These are phyloP conservation scores for Coemansia interrupta DNA, from an alignment of 192 early-diverging fungal species.

Conservation along the genomic window DNA sequence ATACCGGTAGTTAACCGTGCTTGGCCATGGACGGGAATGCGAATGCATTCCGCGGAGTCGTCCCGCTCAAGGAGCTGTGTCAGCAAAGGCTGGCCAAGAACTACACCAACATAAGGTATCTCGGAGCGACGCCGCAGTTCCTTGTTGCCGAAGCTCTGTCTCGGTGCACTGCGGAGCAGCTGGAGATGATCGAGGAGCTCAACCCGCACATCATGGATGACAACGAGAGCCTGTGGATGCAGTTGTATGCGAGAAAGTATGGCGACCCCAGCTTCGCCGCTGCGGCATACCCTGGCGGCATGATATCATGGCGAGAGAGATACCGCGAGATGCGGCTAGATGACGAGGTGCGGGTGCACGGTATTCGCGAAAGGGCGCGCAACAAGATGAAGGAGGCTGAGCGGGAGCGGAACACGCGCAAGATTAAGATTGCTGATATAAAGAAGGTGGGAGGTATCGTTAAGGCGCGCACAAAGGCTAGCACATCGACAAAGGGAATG, in stretches of 20 bases:
- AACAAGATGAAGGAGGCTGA: constrained; percentile 27
- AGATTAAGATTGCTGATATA: constrained; percentile 16
- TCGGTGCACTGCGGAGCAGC: constrained; percentile 43
- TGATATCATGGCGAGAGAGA: constrained; percentile 29
- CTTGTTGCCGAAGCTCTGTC: constrained; percentile 27
- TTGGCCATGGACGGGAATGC: neutral
- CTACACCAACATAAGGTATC: constrained; percentile 18
- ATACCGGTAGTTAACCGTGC: too few relatives aligned
- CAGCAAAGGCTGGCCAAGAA: constrained; percentile 18
- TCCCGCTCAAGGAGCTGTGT: constrained; percentile 40
- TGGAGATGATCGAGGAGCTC: constrained; percentile 32
- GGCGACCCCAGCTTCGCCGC: constrained; percentile 1
- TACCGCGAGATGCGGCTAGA: constrained; percentile 30
- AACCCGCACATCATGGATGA: constrained; percentile 43
- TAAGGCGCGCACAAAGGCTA: neutral
- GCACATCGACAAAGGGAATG: neutral
- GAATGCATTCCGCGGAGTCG: neutral
- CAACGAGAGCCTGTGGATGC: constrained; percentile 41
- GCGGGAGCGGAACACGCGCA: constrained; percentile 26
- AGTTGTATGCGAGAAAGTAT: constrained; percentile 22
- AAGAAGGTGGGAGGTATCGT: neutral
- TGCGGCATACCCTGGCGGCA: neutral
- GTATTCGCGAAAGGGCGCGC: constrained; percentile 37
- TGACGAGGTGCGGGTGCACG: constrained; percentile 31
- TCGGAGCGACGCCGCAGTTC: constrained; percentile 37